Base-by-base conservation (phyloP, 1,139 yeast genomes). In the Arxiozyma bovina region DNA sequence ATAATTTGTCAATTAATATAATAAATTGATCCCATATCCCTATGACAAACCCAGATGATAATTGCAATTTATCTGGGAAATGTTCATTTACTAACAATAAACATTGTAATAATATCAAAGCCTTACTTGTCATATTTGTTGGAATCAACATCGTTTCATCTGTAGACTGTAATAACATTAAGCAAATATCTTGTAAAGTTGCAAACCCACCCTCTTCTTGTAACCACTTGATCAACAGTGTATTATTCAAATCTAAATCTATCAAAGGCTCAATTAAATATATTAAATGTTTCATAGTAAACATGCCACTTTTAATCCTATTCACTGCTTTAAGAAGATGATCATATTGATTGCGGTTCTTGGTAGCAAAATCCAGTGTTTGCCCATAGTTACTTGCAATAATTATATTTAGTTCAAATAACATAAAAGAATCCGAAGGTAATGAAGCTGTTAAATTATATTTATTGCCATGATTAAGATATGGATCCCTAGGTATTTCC, bases 211-310 rank as follows among this genome's bases (percentile, higher is more conserved):
- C 51, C 22, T 60, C 59, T 7, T 50, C 23, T 34, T 53, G 54
- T 20, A 66, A 45, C 70, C 70, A 67, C 18, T 51, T 38, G 15
- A 54, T 38, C 34, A 66, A 49, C 7, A 50, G 46, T 6, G 53
- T 49, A 45, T 62, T 52, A 7, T 42, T 48, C 12, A 48, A 25
- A 30, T 53, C 50, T 23, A 54, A 58, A 1, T 48, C 41, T 3
- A 64, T 46, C n/a, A 67, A 52, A 4, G 65, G 60, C 38, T 53
- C 60, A 11, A 65, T 53, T 18, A 66, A 50, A 42, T 58, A 56
- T 43, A 62, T 61, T 40, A 67, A 48, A 55, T 67, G 68, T 47
- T 57, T 64, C 50, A 63, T 59, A 0, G 68, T 58, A 54, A 67
- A 67, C 0, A 69, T 60, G 1, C 65, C 61, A 27, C 59, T 59